A percentile compares a stretch with the other conserved stretches of the same genome.
Conservation (phyloP, 495 filamentous ascomycete genomes). For the Sphaerosporella brunnea region DNA sequence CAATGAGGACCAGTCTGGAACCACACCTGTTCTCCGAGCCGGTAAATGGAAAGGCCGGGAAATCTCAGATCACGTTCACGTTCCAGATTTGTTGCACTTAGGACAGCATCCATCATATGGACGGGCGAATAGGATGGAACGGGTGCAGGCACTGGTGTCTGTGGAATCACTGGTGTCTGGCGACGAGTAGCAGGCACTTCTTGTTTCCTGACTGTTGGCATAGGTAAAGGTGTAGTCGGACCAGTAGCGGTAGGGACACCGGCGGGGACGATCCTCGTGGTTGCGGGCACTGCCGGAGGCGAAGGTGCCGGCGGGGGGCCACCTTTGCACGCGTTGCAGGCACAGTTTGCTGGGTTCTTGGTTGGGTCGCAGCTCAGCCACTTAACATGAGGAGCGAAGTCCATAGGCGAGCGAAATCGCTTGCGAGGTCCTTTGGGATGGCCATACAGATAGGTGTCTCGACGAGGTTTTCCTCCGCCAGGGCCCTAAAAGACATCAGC, state of each 20-base stretch:
- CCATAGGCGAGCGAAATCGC: conserved; percentile 39
- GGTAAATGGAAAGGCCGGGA: conserved; percentile 33
- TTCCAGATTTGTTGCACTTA: background rate
- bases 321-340: conserved; percentile 34
- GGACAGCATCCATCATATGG: background rate
- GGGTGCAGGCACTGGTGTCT: background rate
- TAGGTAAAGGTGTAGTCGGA: background rate
- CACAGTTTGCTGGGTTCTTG: conserved; percentile 40
- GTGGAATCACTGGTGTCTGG: background rate
- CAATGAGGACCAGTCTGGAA: conserved; percentile 38
- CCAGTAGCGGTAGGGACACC: background rate
- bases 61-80: conserved; percentile 3
- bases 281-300: background rate
- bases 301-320: background rate
- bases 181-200: background rate
- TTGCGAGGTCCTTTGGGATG: conserved; percentile 41
- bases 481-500: conserved; percentile 7
- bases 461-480: conserved; percentile 28
- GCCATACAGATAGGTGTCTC: conserved; percentile 46
- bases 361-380: conserved; percentile 39
- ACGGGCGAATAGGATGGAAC: background rate
- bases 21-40: conserved; percentile 43
- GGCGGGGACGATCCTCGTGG: background rate
- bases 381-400: conserved; percentile 45
- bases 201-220: background rate